These are phyloP conservation scores for Asterophora lycoperdoides DNA, from an alignment of 768 basidiomycete species.

Conservation along the genomic window DNA sequence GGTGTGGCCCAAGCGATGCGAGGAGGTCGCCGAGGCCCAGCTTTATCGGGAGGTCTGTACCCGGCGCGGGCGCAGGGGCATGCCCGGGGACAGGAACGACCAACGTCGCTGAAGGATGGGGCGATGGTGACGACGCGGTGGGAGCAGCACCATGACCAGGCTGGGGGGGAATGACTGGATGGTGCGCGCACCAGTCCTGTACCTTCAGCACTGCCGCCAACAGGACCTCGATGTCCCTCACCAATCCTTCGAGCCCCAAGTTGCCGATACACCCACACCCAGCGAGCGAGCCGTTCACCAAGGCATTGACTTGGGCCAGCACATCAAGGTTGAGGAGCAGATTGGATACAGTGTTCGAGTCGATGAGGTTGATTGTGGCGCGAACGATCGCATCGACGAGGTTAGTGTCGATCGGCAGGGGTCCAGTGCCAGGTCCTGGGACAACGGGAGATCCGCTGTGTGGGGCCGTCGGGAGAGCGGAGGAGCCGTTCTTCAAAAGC, in stretches of 20 bases:
- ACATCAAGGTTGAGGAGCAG: slow-evolving; percentile 10
- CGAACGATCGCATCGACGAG: slow-evolving; percentile 13
- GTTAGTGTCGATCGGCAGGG: slow-evolving; percentile 3
- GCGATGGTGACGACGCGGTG: neutral
- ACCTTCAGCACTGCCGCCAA: neutral
- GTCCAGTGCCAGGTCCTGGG: neutral
- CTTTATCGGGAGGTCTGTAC: slow-evolving; percentile 4
- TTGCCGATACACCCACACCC: slow-evolving; percentile 10
- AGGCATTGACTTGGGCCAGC: neutral
- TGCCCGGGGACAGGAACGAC: neutral
- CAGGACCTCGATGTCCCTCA: neutral
- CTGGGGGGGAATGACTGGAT: neutral
- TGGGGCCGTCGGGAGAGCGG: slow-evolving; percentile 1
- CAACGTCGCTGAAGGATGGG: neutral
- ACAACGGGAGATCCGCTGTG: neutral
- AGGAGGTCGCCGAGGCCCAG: slow-evolving; percentile 13
- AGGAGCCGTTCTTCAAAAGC: slow-evolving; percentile 4
- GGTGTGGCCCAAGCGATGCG: slow-evolving; percentile 5
- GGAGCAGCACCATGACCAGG: neutral
- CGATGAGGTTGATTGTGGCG: slow-evolving; percentile 11
- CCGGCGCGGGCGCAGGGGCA: no score
- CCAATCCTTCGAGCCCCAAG: slow-evolving; percentile 7
- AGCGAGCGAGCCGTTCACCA: slow-evolving; percentile 6
- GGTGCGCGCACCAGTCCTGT: neutral
- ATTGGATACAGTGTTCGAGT: slow-evolving; percentile 5